phyloP scores from a whole-genome alignment of 306 rosid species.

The Luffa aegyptiaca region DNA sequence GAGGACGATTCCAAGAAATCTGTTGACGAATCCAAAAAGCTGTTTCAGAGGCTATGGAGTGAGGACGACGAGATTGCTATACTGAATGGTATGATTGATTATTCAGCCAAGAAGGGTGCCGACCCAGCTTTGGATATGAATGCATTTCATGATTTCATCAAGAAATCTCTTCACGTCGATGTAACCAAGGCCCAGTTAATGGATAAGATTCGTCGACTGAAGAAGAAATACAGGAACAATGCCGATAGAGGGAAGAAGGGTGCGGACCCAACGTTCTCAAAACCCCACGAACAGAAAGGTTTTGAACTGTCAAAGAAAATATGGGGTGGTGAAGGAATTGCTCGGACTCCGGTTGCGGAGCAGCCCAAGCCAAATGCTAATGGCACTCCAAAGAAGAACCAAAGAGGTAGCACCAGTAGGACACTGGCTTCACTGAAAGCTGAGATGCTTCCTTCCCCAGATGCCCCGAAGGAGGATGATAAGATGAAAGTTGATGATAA shows the following conservation, averaged over 20 bases:
- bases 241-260: slow-evolving; percentile 23
- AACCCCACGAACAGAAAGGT: slow-evolving; percentile 25
- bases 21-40: slow-evolving; percentile 30
- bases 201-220: slow-evolving; percentile 46
- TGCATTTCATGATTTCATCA: slow-evolving; percentile 37
- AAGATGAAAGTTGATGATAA: slow-evolving; percentile 9
- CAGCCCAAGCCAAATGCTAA: slow-evolving; percentile 18
- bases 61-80: slow-evolving; percentile 44
- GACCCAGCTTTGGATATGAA: slow-evolving; percentile 19
- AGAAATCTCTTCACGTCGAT: slow-evolving; percentile 32
- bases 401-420: slow-evolving; percentile 17
- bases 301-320: slow-evolving; percentile 45
- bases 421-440: slow-evolving; percentile 15
- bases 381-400: slow-evolving; percentile 19
- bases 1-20: slow-evolving; percentile 34
- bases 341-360: slow-evolving; percentile 8
- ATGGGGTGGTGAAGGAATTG: slow-evolving; percentile 30
- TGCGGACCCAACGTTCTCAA: slow-evolving; percentile 11
- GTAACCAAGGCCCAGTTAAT: slow-evolving; percentile 24
- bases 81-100: slow-evolving; percentile 36
- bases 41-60: slow-evolving; percentile 43
- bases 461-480: slow-evolving; percentile 7
- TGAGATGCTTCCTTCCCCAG: not conserved
- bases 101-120: slow-evolving; percentile 13
- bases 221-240: slow-evolving; percentile 33